These are phyloP conservation scores for Platismatia glauca DNA, from an alignment of 495 filamentous ascomycete species.

Conservation along the genomic window DNA sequence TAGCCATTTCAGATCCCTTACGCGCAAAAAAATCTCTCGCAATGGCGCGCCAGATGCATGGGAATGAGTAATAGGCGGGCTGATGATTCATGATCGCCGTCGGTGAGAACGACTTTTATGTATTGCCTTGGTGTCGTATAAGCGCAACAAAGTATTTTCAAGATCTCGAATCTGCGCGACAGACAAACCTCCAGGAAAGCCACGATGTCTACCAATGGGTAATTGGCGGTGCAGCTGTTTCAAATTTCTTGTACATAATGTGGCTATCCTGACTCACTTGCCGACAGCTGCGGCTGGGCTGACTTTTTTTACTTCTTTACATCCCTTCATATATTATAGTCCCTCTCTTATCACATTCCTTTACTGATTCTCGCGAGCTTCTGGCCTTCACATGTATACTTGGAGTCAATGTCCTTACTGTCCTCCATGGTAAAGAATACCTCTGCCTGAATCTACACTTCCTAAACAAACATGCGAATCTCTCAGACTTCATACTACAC, in stretches of 20 bases:
- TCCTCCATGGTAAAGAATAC: background rate
- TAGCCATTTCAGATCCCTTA: background rate
- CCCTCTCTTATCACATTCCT: background rate
- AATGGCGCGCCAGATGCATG: background rate
- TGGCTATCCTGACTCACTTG: background rate
- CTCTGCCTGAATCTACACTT: background rate
- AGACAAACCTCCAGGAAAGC: background rate
- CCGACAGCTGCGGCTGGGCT: background rate
- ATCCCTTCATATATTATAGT: background rate
- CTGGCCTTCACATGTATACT: background rate
- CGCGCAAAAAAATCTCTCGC: background rate
- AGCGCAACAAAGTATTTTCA: background rate
- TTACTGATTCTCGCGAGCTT: background rate
- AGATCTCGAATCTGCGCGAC: background rate
- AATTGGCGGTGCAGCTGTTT: background rate
- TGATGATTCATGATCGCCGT: background rate
- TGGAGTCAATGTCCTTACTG: background rate
- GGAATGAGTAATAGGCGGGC: background rate
- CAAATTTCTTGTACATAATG: background rate
- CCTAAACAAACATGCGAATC: background rate
- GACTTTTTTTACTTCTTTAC: background rate
- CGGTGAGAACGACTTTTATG: background rate
- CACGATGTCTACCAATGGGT: background rate
- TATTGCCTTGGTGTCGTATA: background rate
- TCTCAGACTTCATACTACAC: background rate